Evolutionary conservation across 2,329 filamentous ascomycete genomes (phyloP).

Genomic region (Scolecobasidium constrictum): DNA sequence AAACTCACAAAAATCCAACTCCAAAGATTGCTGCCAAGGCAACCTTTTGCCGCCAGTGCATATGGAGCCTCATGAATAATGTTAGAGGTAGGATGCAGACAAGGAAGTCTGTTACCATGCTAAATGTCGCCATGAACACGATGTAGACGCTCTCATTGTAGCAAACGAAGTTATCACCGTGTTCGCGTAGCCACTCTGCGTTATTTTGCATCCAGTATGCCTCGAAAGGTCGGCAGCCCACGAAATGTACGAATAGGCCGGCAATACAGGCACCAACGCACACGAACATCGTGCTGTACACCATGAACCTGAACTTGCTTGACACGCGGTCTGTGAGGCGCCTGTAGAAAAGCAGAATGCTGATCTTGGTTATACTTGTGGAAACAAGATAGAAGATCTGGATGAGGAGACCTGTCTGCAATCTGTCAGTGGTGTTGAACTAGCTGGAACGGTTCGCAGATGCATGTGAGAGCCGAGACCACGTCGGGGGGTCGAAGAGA

Average conservation of each 20-base stretch:
- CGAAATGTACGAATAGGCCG: conserved; percentile 11
- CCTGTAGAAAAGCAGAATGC: conserved; percentile 14
- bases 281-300: conserved; percentile 8
- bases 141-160: conserved; percentile 12
- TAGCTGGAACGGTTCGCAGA: background rate
- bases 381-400: conserved; percentile 15
- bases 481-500: too few species aligned
- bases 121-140: conserved; percentile 12
- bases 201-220: conserved; percentile 15
- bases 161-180: conserved; percentile 12
- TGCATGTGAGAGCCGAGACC: background rate
- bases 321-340: conserved; percentile 11
- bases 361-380: conserved; percentile 14
- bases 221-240: conserved; percentile 13
- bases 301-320: conserved; percentile 1
- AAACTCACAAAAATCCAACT: conserved; percentile 8
- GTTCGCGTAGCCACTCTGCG: conserved; percentile 10
- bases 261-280: conserved; percentile 12
- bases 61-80: conserved; percentile 12
- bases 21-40: conserved; percentile 9
- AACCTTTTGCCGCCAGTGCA: conserved; percentile 13
- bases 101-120: conserved; percentile 13
- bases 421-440: too few species aligned
- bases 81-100: conserved; percentile 14
- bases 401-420: conserved; percentile 14